Conservation (phyloP, 352 stramenopile genomes). For the Globisporangium rhizosaccharum region DNA sequence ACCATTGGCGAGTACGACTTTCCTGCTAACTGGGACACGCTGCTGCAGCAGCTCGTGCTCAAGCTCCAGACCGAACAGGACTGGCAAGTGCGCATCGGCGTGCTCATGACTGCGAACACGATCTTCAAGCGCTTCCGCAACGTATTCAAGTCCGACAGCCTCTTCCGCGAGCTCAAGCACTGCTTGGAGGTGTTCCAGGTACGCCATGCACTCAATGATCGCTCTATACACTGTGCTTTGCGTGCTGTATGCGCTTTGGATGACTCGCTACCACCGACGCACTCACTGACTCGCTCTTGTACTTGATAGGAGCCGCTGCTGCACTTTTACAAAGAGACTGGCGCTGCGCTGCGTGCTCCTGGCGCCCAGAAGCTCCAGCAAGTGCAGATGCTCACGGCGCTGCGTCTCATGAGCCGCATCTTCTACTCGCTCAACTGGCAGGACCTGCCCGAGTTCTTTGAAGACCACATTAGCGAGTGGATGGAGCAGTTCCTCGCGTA, state of each 20-base stretch:
- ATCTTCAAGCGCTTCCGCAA: conserved; percentile 97
- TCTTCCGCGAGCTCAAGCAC: conserved; percentile 96
- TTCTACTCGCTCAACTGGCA: conserved; percentile 99
- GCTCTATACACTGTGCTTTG: conserved; percentile 7
- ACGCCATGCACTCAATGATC: conserved; percentile 8
- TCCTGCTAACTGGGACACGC: conserved; percentile 92
- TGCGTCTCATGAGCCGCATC: conserved; percentile 94
- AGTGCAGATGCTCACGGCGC: conserved; percentile 58
- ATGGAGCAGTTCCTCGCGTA: conserved; percentile 96
- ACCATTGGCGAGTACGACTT: conserved; percentile 98
- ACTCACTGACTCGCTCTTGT: not conserved
- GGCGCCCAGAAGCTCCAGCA: conserved; percentile 42
- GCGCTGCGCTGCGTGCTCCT: conserved; percentile 36
- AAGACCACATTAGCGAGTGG: conserved; percentile 97
- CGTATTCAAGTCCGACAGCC: conserved; percentile 92
- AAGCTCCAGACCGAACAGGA: conserved; percentile 90
- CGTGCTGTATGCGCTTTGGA: not conserved
- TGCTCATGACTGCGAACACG: conserved; percentile 97
- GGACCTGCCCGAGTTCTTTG: conserved; percentile 98
- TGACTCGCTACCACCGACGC: conserved; percentile 8
- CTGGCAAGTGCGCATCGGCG: conserved; percentile 90
- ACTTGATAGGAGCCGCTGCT: conserved; percentile 48
- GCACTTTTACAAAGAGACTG: conserved; percentile 72
- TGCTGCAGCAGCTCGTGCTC: conserved; percentile 92
- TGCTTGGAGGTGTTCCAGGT: conserved; percentile 91